Evolutionary conservation across 495 filamentous ascomycete species (phyloP).

Genomic region (Penicillium desertorum): DNA sequence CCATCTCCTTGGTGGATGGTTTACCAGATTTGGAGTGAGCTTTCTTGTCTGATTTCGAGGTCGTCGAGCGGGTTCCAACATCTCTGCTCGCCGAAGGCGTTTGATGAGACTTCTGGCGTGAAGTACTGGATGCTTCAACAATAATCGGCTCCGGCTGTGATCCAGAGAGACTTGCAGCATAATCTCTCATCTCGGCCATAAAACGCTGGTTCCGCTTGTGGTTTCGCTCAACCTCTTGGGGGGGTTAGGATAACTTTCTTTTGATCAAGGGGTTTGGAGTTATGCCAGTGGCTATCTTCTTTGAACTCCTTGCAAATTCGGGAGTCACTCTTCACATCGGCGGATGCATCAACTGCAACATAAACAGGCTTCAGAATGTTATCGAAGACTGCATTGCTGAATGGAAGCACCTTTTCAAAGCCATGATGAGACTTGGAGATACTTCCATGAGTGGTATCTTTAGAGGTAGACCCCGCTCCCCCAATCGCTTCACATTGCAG

Average conservation of each 20-base stretch:
- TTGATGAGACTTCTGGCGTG: not conserved
- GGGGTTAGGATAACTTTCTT: constrained; percentile 25
- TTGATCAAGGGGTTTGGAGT: constrained; percentile 50
- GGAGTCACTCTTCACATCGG: not conserved
- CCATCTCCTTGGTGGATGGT: not conserved
- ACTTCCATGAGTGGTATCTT: not conserved
- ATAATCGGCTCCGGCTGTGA: constrained; percentile 6
- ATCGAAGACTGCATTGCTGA: constrained; percentile 46
- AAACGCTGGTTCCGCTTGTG: constrained; percentile 25
- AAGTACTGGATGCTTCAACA: constrained; percentile 1
- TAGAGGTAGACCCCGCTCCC: too few species aligned
- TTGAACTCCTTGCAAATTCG: constrained; percentile 44
- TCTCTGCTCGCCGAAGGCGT: not conserved
- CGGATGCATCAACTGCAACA: constrained; percentile 36
- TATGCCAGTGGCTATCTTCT: constrained; percentile 68
- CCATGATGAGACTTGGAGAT: not conserved
- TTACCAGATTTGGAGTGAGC: not conserved
- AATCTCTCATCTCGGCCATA: constrained; percentile 52
- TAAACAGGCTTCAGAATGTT: constrained; percentile 54
- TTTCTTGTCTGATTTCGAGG: constrained; percentile 1
- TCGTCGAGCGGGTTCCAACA: not conserved
- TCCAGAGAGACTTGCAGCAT: constrained; percentile 65
- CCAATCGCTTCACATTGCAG: not conserved
- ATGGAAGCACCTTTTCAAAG: constrained; percentile 13
- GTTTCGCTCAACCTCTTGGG: constrained; percentile 6